A percentile compares a stretch with the other conserved stretches of the same genome.
These are phyloP conservation scores for Aureobasidium sp. DNA, from an alignment of 2,329 filamentous ascomycete species.

Conservation along the genomic window DNA sequence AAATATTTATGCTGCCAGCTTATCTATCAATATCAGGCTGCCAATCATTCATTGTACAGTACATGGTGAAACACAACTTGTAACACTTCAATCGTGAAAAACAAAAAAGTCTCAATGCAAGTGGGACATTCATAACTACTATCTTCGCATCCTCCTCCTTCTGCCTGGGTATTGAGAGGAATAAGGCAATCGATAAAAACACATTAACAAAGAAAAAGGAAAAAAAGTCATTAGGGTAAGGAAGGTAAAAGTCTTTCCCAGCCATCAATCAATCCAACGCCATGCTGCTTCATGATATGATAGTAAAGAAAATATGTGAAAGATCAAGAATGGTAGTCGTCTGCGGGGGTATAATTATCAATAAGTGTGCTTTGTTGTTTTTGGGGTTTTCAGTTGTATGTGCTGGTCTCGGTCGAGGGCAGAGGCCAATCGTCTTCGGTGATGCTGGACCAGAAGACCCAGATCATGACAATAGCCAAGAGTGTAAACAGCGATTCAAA, in stretches of 20 bases:
- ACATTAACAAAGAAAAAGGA: conserved; percentile 4
- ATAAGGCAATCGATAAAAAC: neutral
- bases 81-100: too few relatives aligned
- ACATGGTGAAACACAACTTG: too few relatives aligned
- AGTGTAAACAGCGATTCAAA: conserved; percentile 94
- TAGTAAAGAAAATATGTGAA: neutral
- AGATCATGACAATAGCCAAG: conserved; percentile 71
- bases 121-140: neutral
- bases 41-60: too few relatives aligned
- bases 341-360: neutral
- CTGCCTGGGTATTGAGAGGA: conserved; percentile 11
- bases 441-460: conserved; percentile 98
- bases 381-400: neutral
- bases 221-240: conserved; percentile 7
- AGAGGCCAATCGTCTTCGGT: conserved; percentile 96
- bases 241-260: neutral
- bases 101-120: neutral
- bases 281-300: conserved; percentile 13
- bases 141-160: conserved; percentile 5
- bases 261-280: conserved; percentile 10
- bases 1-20: too few relatives aligned
- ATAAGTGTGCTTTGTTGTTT: neutral
- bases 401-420: conserved; percentile 31
- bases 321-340: neutral
- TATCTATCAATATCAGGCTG: too few relatives aligned